These are phyloP conservation scores for Solanum sparsipilum DNA, from an alignment of 257 asterid genomes.

Conservation along the genomic window DNA sequence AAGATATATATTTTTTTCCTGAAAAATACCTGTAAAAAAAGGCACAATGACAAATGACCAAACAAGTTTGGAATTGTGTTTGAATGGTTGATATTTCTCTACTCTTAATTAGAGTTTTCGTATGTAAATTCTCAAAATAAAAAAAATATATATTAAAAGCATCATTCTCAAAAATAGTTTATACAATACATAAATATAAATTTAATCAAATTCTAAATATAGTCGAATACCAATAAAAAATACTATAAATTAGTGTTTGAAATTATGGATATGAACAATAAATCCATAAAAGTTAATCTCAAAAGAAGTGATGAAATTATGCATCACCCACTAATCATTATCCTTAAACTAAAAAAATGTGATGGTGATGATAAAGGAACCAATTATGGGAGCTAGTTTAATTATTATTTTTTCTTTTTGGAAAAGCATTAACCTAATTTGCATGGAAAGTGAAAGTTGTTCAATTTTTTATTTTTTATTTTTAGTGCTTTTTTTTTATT, in stretches of 20 bases:
- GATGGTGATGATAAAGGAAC: not conserved
- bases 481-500: accelerated
- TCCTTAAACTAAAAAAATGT: not conserved
- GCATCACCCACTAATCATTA: not conserved
- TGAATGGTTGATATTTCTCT: no score
- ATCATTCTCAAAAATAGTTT: not conserved
- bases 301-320: not conserved
- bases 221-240: not conserved
- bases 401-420: not conserved
- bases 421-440: not conserved
- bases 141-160: no score
- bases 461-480: not conserved
- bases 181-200: not conserved
- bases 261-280: not conserved
- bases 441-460: not conserved
- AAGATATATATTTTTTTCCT: no score
- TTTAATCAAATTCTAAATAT: not conserved
- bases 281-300: not conserved
- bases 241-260: not conserved
- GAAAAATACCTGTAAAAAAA: not conserved
- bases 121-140: no score
- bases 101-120: no score
- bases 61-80: not conserved
- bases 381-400: not conserved
- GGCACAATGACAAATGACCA: not conserved